A percentile compares a stretch with the other conserved stretches of the same genome.
phyloP scores from a whole-genome alignment of 2,329 filamentous ascomycete genomes.

The Nigrospora sphaerica region DNA sequence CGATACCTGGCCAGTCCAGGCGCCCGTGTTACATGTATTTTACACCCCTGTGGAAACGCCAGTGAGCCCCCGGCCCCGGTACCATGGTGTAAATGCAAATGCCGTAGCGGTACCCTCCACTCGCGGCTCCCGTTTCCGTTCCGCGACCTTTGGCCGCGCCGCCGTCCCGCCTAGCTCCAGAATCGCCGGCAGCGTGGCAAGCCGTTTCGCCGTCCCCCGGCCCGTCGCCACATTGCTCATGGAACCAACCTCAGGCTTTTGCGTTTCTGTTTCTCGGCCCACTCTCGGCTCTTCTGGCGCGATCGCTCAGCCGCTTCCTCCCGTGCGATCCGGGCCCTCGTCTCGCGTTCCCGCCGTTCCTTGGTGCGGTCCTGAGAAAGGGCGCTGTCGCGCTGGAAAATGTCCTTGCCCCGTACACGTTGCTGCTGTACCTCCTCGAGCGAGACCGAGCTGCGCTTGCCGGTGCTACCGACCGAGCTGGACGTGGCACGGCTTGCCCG shows the following conservation, averaged over 20 bases:
- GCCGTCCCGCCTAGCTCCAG: no score
- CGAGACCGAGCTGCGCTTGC: conserved; percentile 41
- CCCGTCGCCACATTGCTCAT: conserved; percentile 11
- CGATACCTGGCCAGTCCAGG: no score
- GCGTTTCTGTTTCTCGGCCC: conserved; percentile 51
- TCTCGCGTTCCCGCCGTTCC: conserved; percentile 48
- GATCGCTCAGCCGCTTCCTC: conserved; percentile 56
- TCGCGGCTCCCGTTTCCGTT: no score
- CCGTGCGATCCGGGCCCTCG: conserved; percentile 44
- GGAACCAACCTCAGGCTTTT: conserved; percentile 24
- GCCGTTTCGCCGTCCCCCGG: no score
- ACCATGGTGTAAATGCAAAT: no score
- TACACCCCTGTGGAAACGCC: no score
- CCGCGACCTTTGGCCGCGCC: no score
- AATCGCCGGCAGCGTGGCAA: no score
- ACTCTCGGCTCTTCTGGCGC: conserved; percentile 50
- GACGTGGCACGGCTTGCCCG: conserved; percentile 33
- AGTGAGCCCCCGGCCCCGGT: no score
- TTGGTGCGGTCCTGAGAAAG: conserved; percentile 39
- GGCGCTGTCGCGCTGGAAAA: conserved; percentile 45
- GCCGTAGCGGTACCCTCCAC: no score
- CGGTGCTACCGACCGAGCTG: conserved; percentile 35
- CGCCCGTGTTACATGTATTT: no score
- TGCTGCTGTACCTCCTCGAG: conserved; percentile 43
- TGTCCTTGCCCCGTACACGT: conserved; percentile 44